Percentiles rank a stretch among this genome's conserved stretches.
These are phyloP conservation scores for Eruca vesicaria DNA, from an alignment of 441 rosid genomes.

Conservation along the genomic window DNA sequence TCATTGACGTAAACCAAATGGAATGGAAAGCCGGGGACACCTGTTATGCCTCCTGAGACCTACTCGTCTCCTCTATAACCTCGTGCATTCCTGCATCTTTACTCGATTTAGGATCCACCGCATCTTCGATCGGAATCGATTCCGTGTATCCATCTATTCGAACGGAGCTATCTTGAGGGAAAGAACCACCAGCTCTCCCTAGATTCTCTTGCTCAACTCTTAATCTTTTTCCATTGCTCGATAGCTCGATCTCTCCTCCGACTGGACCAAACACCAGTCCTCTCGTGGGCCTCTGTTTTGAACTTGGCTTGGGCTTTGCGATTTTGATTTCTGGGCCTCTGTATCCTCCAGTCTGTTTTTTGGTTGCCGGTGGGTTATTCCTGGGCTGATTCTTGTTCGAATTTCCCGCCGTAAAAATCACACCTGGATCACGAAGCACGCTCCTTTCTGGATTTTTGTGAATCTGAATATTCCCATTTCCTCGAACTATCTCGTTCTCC, in stretches of 20 bases:
- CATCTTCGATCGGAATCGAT: background rate
- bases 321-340: background rate
- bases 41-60: background rate
- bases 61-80: background rate
- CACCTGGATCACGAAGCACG: background rate
- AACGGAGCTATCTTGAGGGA: background rate
- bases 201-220: background rate
- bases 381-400: background rate
- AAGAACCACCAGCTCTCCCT: background rate
- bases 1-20: background rate
- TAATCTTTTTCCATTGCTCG: background rate
- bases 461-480: background rate
- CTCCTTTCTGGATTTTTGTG: background rate
- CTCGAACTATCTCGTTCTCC: background rate
- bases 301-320: background rate
- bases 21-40: background rate
- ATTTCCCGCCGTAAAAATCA: background rate
- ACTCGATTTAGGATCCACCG: background rate
- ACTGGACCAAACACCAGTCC: background rate
- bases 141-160: background rate
- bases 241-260: background rate
- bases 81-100: background rate
- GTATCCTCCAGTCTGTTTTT: background rate
- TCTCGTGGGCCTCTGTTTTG: background rate
- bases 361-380: background rate